These are phyloP conservation scores for Magnusiomyces tetraspermus DNA, from an alignment of 1,139 yeast genomes.

Conservation along the genomic window DNA sequence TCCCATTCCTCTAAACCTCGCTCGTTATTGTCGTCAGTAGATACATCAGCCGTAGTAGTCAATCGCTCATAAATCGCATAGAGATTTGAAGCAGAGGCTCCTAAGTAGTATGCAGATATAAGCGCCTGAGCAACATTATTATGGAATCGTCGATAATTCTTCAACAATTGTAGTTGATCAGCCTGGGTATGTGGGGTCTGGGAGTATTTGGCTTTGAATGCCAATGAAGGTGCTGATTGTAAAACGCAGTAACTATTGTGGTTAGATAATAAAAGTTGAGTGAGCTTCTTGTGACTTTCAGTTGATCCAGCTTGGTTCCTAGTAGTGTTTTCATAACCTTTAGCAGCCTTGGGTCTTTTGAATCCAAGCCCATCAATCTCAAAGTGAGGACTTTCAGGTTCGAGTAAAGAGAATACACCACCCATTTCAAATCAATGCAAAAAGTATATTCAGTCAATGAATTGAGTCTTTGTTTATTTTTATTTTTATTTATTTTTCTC, in stretches of 20 bases:
- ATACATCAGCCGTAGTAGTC: not conserved
- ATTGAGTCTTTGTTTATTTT: too few species aligned
- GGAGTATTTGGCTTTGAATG: not conserved
- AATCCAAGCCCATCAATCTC: not conserved
- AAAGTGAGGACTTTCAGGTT: not conserved
- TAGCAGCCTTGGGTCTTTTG: not conserved
- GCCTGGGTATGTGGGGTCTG: not conserved
- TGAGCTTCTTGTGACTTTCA: constrained; percentile 19
- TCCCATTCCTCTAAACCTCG: constrained; percentile 17
- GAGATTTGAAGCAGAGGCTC: constrained; percentile 19
- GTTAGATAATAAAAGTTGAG: constrained; percentile 26
- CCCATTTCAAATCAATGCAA: not conserved
- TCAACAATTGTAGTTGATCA: not conserved
- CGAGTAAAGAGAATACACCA: not conserved
- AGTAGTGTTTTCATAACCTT: not conserved
- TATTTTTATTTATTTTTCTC: too few species aligned
- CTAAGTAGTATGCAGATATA: constrained; percentile 20
- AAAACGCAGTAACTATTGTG: constrained; percentile 27
- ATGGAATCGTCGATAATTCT: constrained; percentile 22
- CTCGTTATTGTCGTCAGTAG: not conserved
- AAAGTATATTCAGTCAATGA: too few species aligned
- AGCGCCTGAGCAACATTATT: constrained; percentile 28
- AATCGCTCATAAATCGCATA: constrained; percentile 17
- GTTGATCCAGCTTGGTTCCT: too few species aligned
- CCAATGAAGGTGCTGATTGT: constrained; percentile 16